Evolutionary conservation across 2,329 filamentous ascomycete species (phyloP).

Genomic region (Calonectria pauciramosa): DNA sequence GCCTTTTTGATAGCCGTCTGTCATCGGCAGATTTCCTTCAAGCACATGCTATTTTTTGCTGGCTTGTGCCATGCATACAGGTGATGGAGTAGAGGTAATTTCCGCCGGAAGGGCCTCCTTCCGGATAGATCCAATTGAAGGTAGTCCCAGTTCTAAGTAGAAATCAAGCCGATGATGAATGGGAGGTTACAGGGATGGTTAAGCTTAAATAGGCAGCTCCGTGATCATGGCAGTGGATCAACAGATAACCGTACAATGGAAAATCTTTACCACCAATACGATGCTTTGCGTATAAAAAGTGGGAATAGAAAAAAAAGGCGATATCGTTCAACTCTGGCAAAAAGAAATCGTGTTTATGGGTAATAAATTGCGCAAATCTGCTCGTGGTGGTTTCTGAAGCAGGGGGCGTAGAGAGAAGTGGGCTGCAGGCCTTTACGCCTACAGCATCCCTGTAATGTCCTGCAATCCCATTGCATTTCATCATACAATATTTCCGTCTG

Average conservation of each 20-base stretch:
- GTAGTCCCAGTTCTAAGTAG: neutral
- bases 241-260: neutral
- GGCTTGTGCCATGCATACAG: neutral
- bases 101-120: neutral
- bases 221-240: neutral
- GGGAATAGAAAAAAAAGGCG: no score
- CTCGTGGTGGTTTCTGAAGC: neutral
- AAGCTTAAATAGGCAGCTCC: conserved; percentile 9
- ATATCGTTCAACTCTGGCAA: neutral
- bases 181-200: neutral
- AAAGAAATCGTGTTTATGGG: neutral
- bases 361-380: conserved; percentile 3
- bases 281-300: neutral
- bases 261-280: conserved; percentile 6
- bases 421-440: neutral
- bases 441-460: neutral
- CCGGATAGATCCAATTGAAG: neutral
- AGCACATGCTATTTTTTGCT: neutral
- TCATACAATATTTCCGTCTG: neutral
- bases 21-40: neutral
- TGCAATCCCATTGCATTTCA: neutral
- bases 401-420: neutral
- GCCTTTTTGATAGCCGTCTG: neutral
- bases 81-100: neutral
- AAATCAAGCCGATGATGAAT: neutral